Evolutionary conservation across 192 early-diverging fungal species (phyloP).

Genomic region (Rhizophagus clarus): DNA sequence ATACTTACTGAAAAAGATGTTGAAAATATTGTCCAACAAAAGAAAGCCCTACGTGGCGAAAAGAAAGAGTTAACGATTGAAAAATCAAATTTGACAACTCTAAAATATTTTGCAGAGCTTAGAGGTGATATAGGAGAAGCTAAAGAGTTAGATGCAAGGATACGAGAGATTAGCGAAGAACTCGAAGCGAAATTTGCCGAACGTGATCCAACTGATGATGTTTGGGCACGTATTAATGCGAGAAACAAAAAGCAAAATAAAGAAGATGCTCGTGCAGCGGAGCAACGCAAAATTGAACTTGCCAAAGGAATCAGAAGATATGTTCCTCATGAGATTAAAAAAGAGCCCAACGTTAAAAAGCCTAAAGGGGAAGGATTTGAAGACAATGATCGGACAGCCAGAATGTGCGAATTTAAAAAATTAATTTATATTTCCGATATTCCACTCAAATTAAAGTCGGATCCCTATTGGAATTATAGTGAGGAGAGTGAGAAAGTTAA

Average conservation of each 20-base stretch:
- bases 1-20: conserved; percentile 63
- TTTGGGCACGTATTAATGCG: conserved; percentile 58
- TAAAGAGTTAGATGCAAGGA: conserved; percentile 41
- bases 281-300: conserved; percentile 24
- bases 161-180: conserved; percentile 41
- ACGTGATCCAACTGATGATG: conserved; percentile 44
- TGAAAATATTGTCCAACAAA: conserved; percentile 61
- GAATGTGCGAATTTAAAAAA: background rate
- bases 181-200: conserved; percentile 2
- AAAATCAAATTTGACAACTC: conserved; percentile 35
- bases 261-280: conserved; percentile 46
- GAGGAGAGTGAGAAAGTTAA: background rate
- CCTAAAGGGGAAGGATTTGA: background rate
- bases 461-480: background rate
- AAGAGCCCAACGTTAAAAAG: background rate
- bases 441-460: background rate
- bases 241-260: conserved; percentile 56
- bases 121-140: conserved; percentile 57
- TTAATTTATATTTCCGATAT: background rate
- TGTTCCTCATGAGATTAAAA: background rate
- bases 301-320: background rate
- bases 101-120: conserved; percentile 48
- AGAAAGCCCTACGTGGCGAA: conserved; percentile 50
- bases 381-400: background rate
- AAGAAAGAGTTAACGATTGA: conserved; percentile 35